Conservation (phyloP, 148 eudicot genomes). For the Heliamphora exappendiculata region DNA sequence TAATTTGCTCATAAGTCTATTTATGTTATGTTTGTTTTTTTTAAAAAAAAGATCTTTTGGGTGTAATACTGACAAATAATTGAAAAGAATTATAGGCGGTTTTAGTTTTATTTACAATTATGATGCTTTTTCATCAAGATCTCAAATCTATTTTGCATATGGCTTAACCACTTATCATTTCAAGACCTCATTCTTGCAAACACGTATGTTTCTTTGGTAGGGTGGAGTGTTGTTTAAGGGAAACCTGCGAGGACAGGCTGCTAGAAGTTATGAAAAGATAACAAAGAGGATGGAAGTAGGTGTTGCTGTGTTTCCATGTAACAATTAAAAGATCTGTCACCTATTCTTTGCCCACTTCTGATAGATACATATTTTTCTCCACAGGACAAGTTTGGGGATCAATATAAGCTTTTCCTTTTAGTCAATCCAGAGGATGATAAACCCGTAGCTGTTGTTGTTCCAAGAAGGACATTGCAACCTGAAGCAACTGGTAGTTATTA, state of each 20-base stretch:
- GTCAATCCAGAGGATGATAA: constrained; percentile 97
- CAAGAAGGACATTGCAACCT: constrained; percentile 78
- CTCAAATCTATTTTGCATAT: neutral
- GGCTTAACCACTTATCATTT: neutral
- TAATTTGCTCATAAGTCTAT: neutral
- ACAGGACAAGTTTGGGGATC: constrained; percentile 88
- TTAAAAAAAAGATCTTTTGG: too few species aligned
- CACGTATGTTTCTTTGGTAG: constrained; percentile 28
- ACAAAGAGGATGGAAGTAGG: constrained; percentile 74
- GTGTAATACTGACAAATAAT: neutral
- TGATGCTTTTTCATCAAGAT: neutral
- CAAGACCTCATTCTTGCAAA: neutral
- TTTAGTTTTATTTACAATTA: neutral
- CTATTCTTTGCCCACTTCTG: constrained; percentile 2
- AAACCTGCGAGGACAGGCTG: constrained; percentile 77
- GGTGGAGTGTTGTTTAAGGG: constrained; percentile 94
- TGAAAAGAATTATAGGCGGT: neutral
- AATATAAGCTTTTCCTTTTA: constrained; percentile 77
- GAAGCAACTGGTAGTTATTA: constrained; percentile 66
- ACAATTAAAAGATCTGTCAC: neutral
- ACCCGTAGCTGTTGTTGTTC: constrained; percentile 98
- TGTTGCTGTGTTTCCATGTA: constrained; percentile 3
- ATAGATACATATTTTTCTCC: constrained; percentile 11
- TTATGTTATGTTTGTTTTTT: too few species aligned
- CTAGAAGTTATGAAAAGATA: constrained; percentile 80